Evolutionary conservation across 805 yeast species (phyloP).

Genomic region (Pichia paraexigua): DNA sequence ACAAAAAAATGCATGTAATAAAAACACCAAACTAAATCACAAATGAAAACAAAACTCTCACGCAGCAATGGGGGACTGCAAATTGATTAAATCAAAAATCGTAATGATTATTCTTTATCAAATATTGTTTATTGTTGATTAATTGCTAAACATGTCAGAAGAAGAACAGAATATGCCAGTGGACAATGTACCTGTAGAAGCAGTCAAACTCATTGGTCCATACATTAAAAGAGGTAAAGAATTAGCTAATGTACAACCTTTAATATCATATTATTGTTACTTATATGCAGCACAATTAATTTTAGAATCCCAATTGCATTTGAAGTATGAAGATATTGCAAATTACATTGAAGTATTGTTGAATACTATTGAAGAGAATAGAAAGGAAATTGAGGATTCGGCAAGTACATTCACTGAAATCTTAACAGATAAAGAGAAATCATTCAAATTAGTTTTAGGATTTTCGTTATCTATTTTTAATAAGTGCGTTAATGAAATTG

Average conservation of each 20-base stretch:
- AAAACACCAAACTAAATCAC: background rate
- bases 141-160: background rate
- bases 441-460: conserved; percentile 44
- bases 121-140: background rate
- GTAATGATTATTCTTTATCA: background rate
- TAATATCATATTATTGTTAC: conserved; percentile 65
- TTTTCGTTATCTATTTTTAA: conserved; percentile 56
- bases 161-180: background rate
- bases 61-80: background rate
- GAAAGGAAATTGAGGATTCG: conserved; percentile 30
- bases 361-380: conserved; percentile 61
- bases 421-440: conserved; percentile 52
- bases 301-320: conserved; percentile 51
- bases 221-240: conserved; percentile 52
- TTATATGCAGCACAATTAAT: conserved; percentile 70
- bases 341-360: conserved; percentile 51
- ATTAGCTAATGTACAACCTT: conserved; percentile 48
- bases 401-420: conserved; percentile 39
- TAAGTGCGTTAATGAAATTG: conserved; percentile 41
- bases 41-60: background rate
- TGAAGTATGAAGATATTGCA: conserved; percentile 46
- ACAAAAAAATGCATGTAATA: background rate
- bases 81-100: background rate
- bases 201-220: conserved; percentile 34
- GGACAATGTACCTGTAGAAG: conserved; percentile 20